Base-by-base conservation (phyloP, 768 basidiomycete genomes). In the Lactarius hengduanensis region DNA sequence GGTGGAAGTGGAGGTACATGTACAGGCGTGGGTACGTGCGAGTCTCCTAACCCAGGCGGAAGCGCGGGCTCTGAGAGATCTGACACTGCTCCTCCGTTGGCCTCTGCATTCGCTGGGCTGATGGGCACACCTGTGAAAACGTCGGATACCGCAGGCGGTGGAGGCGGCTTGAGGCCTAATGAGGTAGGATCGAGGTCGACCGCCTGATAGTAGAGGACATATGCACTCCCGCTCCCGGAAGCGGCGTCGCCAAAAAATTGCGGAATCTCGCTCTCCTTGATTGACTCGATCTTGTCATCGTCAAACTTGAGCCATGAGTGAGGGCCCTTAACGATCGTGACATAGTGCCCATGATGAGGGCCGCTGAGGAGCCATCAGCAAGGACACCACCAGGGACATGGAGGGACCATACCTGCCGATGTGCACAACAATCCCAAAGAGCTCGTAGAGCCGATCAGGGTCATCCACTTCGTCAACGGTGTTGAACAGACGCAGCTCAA, bases 361-460 rank as follows among this genome's bases (percentile, higher is more conserved):
- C 96, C 96, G 72, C 96, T 97, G 73, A 59, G 59, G 38, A 9
- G 38, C 22, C 5, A 30, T 65, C 36, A 60, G 64, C 58, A 34
- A 34, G n/a, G 13, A 57, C 30, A 30, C 36, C 22, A 40, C 50
- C 38, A 53, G 22, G 28, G n/a, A 38, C 22, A 53, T 4, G 28
- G 47, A 41, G 28, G 11, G 3, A 26, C 32, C 93, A 74, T 77
- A 96, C 96, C 86, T 91, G 83, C 97, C 97, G 70, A 99, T 96
- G 78, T 99, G 97, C n/a, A 99, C 94, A 40, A 99, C 96, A 65
- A 98, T 93, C 16, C 93, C 95, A 75, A 96, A 98, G 32, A 99
- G 84, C 75, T 92, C 88, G 78, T 97, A 99, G 67, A 98, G 76
- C 62, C 96, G 82, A 76, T 99, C 97, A 0, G 95, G 92, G 75